Percentiles rank a stretch among this genome's conserved stretches.
Evolutionary conservation across 805 yeast genomes (phyloP).

Genomic region (Candida nemodendra): DNA sequence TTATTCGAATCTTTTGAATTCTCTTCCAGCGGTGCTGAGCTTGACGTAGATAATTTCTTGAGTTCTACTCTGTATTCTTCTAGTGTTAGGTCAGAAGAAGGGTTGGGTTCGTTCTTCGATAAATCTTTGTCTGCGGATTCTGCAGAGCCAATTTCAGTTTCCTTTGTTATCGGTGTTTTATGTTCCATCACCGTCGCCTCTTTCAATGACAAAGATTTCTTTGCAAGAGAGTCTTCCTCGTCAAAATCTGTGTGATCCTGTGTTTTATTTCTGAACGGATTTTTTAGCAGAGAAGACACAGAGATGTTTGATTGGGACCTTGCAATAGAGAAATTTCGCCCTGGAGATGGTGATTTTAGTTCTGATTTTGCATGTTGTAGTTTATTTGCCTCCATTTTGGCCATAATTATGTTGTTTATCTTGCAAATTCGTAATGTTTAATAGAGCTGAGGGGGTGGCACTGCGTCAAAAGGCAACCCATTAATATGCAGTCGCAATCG

Average conservation of each 20-base stretch:
- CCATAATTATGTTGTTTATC: too few species aligned
- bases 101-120: slow-evolving; percentile 1
- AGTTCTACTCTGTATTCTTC: slow-evolving; percentile 27
- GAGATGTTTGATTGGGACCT: slow-evolving; percentile 23
- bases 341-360: neutral
- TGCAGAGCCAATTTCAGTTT: neutral
- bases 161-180: neutral
- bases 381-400: too few species aligned
- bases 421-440: too few species aligned
- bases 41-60: slow-evolving; percentile 12
- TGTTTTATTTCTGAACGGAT: slow-evolving; percentile 16
- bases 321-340: neutral
- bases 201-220: too few species aligned
- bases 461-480: too few species aligned
- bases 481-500: too few species aligned
- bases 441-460: too few species aligned
- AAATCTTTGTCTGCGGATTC: too few species aligned
- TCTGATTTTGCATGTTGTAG: too few species aligned
- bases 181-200: too few species aligned
- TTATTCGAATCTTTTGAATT: neutral
- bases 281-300: slow-evolving; percentile 20
- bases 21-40: neutral
- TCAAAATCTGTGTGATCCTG: slow-evolving; percentile 1
- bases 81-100: slow-evolving; percentile 21
- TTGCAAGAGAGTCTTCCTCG: too few species aligned